These are phyloP conservation scores for Pseudomassariella vexata DNA, from an alignment of 2,329 filamentous ascomycete genomes.

Conservation along the genomic window DNA sequence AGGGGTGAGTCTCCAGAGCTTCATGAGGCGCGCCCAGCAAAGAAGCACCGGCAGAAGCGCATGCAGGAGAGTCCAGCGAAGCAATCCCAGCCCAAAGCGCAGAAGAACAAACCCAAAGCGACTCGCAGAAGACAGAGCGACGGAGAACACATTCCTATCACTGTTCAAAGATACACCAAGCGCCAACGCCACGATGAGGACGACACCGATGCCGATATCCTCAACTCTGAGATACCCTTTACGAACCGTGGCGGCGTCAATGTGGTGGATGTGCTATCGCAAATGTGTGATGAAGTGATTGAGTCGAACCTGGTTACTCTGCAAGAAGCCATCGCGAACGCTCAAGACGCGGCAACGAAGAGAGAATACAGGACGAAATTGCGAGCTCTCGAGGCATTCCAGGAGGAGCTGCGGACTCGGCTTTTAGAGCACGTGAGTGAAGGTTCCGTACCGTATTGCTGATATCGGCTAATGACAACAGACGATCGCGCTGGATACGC, in stretches of 20 bases:
- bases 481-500: slow-evolving; percentile 55
- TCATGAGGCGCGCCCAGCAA: slow-evolving; percentile 28
- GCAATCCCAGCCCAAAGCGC: slow-evolving; percentile 31
- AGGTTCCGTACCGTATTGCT: slow-evolving; percentile 8
- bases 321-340: slow-evolving; percentile 34
- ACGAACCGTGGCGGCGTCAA: slow-evolving; percentile 51
- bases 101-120: slow-evolving; percentile 14
- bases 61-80: slow-evolving; percentile 33
- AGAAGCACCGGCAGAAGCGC: slow-evolving; percentile 25
- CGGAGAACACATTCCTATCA: slow-evolving; percentile 43
- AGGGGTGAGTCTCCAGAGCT: slow-evolving; percentile 35
- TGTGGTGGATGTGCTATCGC: slow-evolving; percentile 54
- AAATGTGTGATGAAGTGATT: slow-evolving; percentile 57
- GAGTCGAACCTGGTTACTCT: slow-evolving; percentile 43
- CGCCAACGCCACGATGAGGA: slow-evolving; percentile 32
- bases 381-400: slow-evolving; percentile 52
- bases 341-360: slow-evolving; percentile 38
- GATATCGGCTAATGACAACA: slow-evolving; percentile 12
- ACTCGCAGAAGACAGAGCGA: slow-evolving; percentile 15
- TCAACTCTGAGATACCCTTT: slow-evolving; percentile 47
- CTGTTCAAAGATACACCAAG: slow-evolving; percentile 54
- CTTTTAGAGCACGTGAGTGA: slow-evolving; percentile 56
- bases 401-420: slow-evolving; percentile 48
- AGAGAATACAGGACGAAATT: slow-evolving; percentile 51
- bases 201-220: slow-evolving; percentile 33